Base-by-base conservation (phyloP, 345 rosid genomes). In the Hibiscus mutabilis region DNA sequence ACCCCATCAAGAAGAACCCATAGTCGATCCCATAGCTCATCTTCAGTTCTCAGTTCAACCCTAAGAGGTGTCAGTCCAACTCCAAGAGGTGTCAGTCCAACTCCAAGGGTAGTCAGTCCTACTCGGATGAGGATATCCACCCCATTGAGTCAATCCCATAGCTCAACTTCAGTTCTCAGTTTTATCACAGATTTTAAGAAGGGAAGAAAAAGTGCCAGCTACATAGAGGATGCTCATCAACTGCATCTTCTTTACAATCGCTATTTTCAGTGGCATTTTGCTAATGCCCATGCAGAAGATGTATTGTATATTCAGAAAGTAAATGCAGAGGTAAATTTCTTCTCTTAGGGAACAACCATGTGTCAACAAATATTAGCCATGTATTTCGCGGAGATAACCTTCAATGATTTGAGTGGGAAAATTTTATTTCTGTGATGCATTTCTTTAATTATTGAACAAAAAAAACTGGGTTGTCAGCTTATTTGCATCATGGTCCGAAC, bases 151-250 rank as follows among this genome's bases (percentile, higher is more conserved):
- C 89, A 88, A 82, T 73, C 90, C 53, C 83, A 58, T 77, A 80
- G 60, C 81, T 76, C 97, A 59, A 79, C 80, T 74, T 89, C 98
- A 10, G 99, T 91, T 65, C 94, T 96, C 70, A 92, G 94, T 83
- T 92, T 92, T 82, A 86, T 90, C 66, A 85, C 86, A 0, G 98
- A 96, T 79, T 84, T 91, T 70, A 89, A 87, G 70, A 96, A 80
- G 74, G 97, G 96, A 49, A 88, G 84, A 75, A 96, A 86, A 71
- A 76, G 83, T 73, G 65, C 86, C 60, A 84, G 64, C 83, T 85
- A 77, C 75, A 80, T 92, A 46, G 99, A 92, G 79, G 98, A 92
- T 81, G 99, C 90, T 73, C 97, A 89, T 82, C 97, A 91, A 74
- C 83, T 92, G 58, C 84, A 94, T 74, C 82, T 91, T 74, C 86